A percentile compares a stretch with the other conserved stretches of the same genome.
Evolutionary conservation across 2,329 filamentous ascomycete genomes (phyloP).

Genomic region (Beauveria bassiana): DNA sequence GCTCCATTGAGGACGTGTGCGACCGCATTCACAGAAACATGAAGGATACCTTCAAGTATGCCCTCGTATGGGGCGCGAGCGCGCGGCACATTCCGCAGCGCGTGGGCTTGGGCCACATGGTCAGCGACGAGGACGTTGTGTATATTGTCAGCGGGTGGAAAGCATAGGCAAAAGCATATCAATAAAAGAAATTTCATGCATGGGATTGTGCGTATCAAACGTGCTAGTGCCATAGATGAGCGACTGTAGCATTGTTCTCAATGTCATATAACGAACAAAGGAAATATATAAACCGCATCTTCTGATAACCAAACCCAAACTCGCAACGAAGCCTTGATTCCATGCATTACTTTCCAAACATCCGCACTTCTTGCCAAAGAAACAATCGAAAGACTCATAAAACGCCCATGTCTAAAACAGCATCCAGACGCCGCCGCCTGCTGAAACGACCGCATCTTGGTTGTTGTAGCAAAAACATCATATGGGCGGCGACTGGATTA

Average conservation of each 20-base stretch:
- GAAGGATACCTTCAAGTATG: slow-evolving; percentile 99
- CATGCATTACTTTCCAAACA: slow-evolving; percentile 10
- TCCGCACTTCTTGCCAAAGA: background rate
- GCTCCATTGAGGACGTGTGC: slow-evolving; percentile 93
- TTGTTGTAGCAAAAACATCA: background rate
- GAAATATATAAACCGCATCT: slow-evolving; percentile 1
- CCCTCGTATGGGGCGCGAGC: slow-evolving; percentile 94
- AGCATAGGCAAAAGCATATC: slow-evolving; percentile 36
- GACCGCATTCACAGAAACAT: slow-evolving; percentile 88
- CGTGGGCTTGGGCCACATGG: slow-evolving; percentile 76
- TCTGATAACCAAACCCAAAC: background rate
- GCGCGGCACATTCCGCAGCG: slow-evolving; percentile 91
- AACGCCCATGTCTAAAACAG: background rate
- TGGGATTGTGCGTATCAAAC: background rate
- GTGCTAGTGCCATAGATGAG: background rate
- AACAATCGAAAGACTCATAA: background rate
- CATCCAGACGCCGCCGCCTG: background rate
- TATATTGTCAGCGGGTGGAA: slow-evolving; percentile 60
- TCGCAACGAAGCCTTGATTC: background rate
- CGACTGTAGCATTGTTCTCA: slow-evolving; percentile 10
- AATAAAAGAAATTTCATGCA: slow-evolving; percentile 6
- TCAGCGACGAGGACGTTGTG: slow-evolving; percentile 63
- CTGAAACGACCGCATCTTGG: background rate
- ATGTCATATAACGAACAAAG: slow-evolving; percentile 7
- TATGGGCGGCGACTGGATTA: background rate